Evolutionary conservation across 2,329 filamentous ascomycete species (phyloP).

Genomic region (Cladophialophora immunda): DNA sequence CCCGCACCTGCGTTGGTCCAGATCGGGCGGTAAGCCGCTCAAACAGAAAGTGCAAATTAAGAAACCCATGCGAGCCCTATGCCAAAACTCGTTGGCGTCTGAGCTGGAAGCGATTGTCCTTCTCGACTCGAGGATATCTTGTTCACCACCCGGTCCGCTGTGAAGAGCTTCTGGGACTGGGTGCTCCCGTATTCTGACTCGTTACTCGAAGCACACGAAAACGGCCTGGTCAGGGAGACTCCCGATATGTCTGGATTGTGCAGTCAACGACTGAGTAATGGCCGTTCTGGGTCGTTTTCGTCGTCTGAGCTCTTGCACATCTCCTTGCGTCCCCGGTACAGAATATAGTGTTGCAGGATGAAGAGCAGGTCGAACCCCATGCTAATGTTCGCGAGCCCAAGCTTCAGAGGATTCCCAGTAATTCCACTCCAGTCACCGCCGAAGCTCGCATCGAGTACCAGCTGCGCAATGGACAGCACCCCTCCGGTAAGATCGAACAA

Average conservation of each 20-base stretch:
- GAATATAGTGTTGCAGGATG: conserved; percentile 84
- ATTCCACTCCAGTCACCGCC: conserved; percentile 90
- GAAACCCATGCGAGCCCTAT: conserved; percentile 4
- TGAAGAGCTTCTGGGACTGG: not conserved
- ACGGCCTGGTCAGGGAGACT: not conserved
- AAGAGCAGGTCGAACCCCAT: conserved; percentile 89
- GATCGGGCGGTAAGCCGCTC: conserved; percentile 1
- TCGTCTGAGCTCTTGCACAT: conserved; percentile 29
- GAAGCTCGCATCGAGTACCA: conserved; percentile 83
- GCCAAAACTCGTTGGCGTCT: not conserved
- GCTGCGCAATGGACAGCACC: conserved; percentile 80
- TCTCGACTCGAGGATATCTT: not conserved
- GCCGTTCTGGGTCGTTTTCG: conserved; percentile 22
- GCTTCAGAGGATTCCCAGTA: conserved; percentile 90
- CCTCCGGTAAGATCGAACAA: conserved; percentile 85
- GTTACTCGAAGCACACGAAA: not conserved
- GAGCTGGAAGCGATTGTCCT: not conserved
- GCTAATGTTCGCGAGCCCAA: conserved; percentile 83
- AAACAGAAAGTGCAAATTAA: conserved; percentile 3
- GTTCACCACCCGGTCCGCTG: not conserved
- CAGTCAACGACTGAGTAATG: conserved; percentile 26
- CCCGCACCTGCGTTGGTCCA: conserved; percentile 2
- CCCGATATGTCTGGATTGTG: not conserved
- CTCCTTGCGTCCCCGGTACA: conserved; percentile 65
- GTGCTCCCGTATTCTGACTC: not conserved